A percentile compares a stretch with the other conserved stretches of the same genome.
These are phyloP conservation scores for Cercospora beticola DNA, from an alignment of 2,329 filamentous ascomycete genomes.

Conservation along the genomic window DNA sequence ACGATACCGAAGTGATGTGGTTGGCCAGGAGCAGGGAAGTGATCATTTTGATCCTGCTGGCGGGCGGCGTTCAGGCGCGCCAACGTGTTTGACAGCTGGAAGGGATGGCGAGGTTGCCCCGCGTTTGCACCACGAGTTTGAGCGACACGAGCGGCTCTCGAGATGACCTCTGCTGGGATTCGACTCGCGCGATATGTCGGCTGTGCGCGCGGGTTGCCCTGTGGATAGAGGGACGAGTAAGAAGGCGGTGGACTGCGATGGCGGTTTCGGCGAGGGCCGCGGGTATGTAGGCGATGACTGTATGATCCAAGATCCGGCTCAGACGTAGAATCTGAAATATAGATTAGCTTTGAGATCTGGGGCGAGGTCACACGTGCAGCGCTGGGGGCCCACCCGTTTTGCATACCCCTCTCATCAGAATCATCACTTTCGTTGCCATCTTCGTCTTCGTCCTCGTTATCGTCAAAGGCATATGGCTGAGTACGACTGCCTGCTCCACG, in stretches of 20 bases:
- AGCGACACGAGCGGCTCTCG: conserved; percentile 8
- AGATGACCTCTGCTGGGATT: conserved; percentile 3
- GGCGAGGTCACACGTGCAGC: conserved; percentile 8
- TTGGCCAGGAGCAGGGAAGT: neutral
- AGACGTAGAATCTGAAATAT: conserved; percentile 20
- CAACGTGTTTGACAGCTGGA: conserved; percentile 26
- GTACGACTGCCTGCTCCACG: neutral
- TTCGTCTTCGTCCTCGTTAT: conserved; percentile 15
- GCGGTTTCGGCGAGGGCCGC: conserved; percentile 18
- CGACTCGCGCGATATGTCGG: neutral
- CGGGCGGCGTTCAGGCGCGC: conserved; percentile 16
- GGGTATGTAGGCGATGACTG: conserved; percentile 20
- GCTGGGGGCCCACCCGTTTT: conserved; percentile 27
- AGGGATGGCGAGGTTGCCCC: conserved; percentile 23
- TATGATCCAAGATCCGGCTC: conserved; percentile 9
- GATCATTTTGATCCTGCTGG: neutral
- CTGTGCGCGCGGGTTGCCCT: neutral
- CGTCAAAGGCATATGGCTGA: neutral
- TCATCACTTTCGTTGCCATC: conserved; percentile 16
- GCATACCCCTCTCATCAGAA: conserved; percentile 26
- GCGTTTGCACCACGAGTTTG: conserved; percentile 1
- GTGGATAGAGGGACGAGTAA: neutral
- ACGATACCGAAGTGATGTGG: neutral
- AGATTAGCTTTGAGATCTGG: conserved; percentile 14
- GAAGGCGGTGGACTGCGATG: conserved; percentile 12